Percentiles rank a stretch among this genome's conserved stretches.
Conservation (phyloP, 129 eudicot genomes). For the Centella asiatica region DNA sequence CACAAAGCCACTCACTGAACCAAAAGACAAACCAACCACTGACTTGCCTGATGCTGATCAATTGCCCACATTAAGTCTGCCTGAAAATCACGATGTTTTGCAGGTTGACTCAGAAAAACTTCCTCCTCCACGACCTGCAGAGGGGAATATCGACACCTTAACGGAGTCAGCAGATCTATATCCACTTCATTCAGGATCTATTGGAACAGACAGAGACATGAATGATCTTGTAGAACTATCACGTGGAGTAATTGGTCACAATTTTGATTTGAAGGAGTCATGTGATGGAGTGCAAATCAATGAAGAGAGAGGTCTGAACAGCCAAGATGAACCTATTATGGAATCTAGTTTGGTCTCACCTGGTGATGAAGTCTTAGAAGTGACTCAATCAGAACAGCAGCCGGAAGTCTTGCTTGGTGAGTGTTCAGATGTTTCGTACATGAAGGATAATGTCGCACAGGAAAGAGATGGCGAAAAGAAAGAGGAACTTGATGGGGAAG, state of each 20-base stretch:
- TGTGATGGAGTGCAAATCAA: background rate
- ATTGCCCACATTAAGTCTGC: background rate
- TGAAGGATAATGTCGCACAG: background rate
- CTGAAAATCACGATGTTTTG: slow-evolving; percentile 3
- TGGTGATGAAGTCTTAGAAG: background rate
- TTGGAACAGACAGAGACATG: background rate
- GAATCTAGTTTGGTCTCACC: background rate
- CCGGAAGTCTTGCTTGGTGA: background rate
- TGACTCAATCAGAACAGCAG: background rate
- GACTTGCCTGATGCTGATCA: background rate
- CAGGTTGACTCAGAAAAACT: background rate
- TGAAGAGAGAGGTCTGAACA: background rate
- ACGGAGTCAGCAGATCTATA: background rate
- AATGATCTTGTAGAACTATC: slow-evolving; percentile 6
- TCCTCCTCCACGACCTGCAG: slow-evolving; percentile 1
- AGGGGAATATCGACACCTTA: background rate
- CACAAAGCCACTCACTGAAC: background rate
- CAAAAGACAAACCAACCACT: background rate
- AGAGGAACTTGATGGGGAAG: background rate
- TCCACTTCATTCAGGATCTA: background rate
- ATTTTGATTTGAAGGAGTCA: background rate
- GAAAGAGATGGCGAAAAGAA: background rate
- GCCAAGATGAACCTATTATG: background rate
- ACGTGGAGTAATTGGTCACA: background rate
- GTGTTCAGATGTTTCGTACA: background rate